Percentiles rank a stretch among this genome's conserved stretches.
phyloP scores from a whole-genome alignment of 441 rosid species.

The Erysimum cheiri region DNA sequence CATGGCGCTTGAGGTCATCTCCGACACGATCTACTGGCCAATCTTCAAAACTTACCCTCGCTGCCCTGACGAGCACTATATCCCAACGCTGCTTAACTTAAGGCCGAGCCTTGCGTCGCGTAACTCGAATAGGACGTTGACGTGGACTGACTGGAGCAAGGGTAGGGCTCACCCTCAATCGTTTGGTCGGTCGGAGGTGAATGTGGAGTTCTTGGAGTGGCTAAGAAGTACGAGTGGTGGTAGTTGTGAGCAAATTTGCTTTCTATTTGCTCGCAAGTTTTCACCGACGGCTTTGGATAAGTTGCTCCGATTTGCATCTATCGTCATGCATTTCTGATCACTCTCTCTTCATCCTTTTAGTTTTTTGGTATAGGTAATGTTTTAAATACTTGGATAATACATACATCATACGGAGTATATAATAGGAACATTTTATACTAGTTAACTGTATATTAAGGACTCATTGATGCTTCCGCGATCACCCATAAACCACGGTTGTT shows the following conservation, averaged over 20 bases:
- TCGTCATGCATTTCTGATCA: conserved; percentile 58
- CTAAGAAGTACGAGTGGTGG: conserved; percentile 51
- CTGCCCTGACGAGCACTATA: conserved; percentile 79
- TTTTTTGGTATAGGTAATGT: not conserved
- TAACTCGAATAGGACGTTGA: conserved; percentile 69
- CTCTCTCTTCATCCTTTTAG: not conserved
- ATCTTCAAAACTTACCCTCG: conserved; percentile 58
- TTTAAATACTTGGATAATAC: not conserved
- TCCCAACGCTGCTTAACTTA: conserved; percentile 62
- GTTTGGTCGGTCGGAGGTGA: conserved; percentile 55
- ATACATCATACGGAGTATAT: no score
- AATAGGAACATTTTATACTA: no score
- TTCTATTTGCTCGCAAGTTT: conserved; percentile 85
- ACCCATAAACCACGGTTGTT: no score
- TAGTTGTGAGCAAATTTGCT: conserved; percentile 56
- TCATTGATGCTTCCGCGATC: no score
- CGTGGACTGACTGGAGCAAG: conserved; percentile 79
- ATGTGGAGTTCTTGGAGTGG: conserved; percentile 56
- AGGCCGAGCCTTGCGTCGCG: conserved; percentile 45
- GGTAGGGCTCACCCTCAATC: conserved; percentile 72
- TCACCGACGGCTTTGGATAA: conserved; percentile 59
- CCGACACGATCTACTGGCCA: conserved; percentile 58
- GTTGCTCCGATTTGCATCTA: conserved; percentile 63
- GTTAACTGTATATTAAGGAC: no score
- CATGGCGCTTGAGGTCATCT: conserved; percentile 66